A percentile compares a stretch with the other conserved stretches of the same genome.
These are phyloP conservation scores for Tolypocladium tundrense DNA, from an alignment of 2,329 filamentous ascomycete species.

Conservation along the genomic window DNA sequence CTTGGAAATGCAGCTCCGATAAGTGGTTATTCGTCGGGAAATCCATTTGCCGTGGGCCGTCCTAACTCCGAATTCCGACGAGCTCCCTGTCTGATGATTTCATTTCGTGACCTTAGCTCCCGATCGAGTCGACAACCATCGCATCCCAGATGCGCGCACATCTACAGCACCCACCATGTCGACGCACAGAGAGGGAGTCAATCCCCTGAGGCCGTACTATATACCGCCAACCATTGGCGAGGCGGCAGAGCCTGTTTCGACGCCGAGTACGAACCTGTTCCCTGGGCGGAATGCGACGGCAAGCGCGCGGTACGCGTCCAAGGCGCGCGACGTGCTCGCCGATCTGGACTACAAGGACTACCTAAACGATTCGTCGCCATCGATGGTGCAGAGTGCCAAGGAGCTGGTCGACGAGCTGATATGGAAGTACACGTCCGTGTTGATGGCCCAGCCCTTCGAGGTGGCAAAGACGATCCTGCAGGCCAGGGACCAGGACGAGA, in stretches of 20 bases:
- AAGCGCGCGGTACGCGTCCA: conserved; percentile 26
- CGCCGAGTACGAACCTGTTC: conserved; percentile 34
- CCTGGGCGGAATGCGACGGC: conserved; percentile 31
- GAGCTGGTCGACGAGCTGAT: conserved; percentile 73
- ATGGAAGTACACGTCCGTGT: conserved; percentile 83
- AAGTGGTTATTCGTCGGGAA: conserved; percentile 16
- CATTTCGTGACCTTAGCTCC: conserved; percentile 12
- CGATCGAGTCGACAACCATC: background rate
- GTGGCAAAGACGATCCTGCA: conserved; percentile 92
- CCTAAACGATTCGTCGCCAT: conserved; percentile 65
- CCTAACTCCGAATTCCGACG: conserved; percentile 14
- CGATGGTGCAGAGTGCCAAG: conserved; percentile 62
- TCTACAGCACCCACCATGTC: conserved; percentile 27
- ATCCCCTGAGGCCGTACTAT: conserved; percentile 62
- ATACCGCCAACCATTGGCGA: conserved; percentile 49
- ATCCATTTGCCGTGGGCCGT: conserved; percentile 21
- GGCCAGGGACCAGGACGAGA: conserved; percentile 49
- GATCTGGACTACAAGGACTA: conserved; percentile 92
- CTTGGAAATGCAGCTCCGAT: conserved; percentile 9
- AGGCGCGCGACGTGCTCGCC: conserved; percentile 75
- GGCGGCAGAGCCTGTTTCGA: conserved; percentile 24
- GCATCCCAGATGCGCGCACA: conserved; percentile 14
- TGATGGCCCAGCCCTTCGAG: conserved; percentile 93
- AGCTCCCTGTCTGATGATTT: conserved; percentile 16
- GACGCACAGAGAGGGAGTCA: conserved; percentile 36